phyloP scores from a whole-genome alignment of 495 filamentous ascomycete genomes.

The Polyplosphaeria fusca region DNA sequence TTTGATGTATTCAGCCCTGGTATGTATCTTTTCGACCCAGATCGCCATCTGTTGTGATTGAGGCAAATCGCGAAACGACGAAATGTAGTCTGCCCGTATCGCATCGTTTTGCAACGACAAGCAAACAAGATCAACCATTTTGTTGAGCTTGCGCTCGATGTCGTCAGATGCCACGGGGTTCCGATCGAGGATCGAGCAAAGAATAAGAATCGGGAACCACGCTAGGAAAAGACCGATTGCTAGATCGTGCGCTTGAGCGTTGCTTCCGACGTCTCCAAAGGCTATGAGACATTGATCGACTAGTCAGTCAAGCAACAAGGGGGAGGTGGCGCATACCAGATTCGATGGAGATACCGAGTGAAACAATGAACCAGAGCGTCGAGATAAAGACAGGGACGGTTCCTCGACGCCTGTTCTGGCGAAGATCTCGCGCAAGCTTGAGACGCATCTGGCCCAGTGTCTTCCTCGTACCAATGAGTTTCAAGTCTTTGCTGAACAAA shows the following conservation, averaged over 20 bases:
- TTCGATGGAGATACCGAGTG: conserved; percentile 46
- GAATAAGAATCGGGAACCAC: conserved; percentile 51
- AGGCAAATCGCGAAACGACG: conserved; percentile 16
- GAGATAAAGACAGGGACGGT: conserved; percentile 46
- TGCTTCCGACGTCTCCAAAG: conserved; percentile 43
- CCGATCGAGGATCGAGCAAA: conserved; percentile 49
- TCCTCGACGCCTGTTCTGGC: conserved; percentile 41
- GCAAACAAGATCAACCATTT: conserved; percentile 38
- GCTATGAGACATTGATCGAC: conserved; percentile 21
- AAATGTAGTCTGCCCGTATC: conserved; percentile 27
- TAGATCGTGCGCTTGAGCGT: conserved; percentile 46
- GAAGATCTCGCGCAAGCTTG: conserved; percentile 40
- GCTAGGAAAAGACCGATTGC: conserved; percentile 48
- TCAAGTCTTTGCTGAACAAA: conserved; percentile 42
- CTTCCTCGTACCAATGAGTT: conserved; percentile 11
- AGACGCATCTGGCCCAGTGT: conserved; percentile 33
- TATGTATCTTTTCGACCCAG: conserved; percentile 5
- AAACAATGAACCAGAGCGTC: conserved; percentile 43
- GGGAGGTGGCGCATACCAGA: conserved; percentile 4
- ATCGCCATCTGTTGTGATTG: conserved; percentile 3
- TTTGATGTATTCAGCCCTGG: neutral
- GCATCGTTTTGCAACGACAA: conserved; percentile 33
- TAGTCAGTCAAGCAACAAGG: neutral
- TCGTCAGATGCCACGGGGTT: conserved; percentile 46
- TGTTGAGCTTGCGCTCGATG: conserved; percentile 42